Conservation (phyloP, 2,329 filamentous ascomycete species). For the Pseudopyrenochaeta lycopersici region DNA sequence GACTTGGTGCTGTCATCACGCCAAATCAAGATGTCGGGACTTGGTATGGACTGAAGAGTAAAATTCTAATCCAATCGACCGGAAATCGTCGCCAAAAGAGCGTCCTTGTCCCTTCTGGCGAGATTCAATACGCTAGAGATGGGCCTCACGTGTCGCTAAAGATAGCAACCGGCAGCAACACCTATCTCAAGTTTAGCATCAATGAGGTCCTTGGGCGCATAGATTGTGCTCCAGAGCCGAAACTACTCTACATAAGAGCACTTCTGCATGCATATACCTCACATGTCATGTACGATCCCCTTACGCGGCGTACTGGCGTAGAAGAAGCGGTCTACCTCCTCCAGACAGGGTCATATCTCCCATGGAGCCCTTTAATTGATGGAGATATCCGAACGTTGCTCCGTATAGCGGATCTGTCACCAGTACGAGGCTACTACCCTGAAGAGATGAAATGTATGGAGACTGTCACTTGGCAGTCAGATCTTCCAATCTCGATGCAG, state of each 20-base stretch:
- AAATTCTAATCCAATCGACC: slow-evolving; percentile 63
- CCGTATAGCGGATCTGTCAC: slow-evolving; percentile 48
- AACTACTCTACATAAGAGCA: slow-evolving; percentile 65
- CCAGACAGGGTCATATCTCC: slow-evolving; percentile 59
- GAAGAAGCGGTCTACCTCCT: slow-evolving; percentile 67
- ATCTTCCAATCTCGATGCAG: slow-evolving; percentile 35
- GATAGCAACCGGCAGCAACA: slow-evolving; percentile 41
- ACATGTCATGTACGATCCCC: slow-evolving; percentile 63
- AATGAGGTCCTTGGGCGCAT: slow-evolving; percentile 65
- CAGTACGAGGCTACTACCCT: slow-evolving; percentile 46
- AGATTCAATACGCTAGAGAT: slow-evolving; percentile 33
- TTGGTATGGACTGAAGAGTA: slow-evolving; percentile 67
- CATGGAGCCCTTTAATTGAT: slow-evolving; percentile 32
- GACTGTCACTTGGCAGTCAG: slow-evolving; percentile 40
- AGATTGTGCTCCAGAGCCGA: slow-evolving; percentile 65
- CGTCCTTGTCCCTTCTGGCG: slow-evolving; percentile 64
- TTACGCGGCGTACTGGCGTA: slow-evolving; percentile 67
- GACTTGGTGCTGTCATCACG: slow-evolving; percentile 61
- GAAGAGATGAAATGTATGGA: slow-evolving; percentile 34
- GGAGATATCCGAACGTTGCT: slow-evolving; percentile 11
- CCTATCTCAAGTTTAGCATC: slow-evolving; percentile 62
- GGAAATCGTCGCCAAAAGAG: slow-evolving; percentile 55
- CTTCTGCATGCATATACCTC: slow-evolving; percentile 69
- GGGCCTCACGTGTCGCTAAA: slow-evolving; percentile 55
- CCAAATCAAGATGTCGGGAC: slow-evolving; percentile 67